Base-by-base conservation (phyloP, 768 basidiomycete species). In the Boletus tomentosulus region DNA sequence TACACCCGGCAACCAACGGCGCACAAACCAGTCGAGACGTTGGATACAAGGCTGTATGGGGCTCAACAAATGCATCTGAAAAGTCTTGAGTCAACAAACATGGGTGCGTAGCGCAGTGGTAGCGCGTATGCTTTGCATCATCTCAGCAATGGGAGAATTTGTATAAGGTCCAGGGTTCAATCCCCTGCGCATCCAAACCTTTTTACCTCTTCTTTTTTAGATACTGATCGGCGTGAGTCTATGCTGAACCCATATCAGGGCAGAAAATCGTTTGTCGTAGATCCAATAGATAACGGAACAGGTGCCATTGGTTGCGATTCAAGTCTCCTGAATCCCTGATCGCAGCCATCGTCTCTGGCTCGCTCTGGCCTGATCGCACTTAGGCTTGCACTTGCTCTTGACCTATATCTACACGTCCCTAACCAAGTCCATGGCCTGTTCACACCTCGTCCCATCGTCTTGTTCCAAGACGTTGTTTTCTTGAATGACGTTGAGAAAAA, bases 401-500 rank as follows among this genome's bases (percentile, higher is more conserved):
- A 19, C 19, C 31, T 33, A 33, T 33, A 33, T 33, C 13, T 16
- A 37, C 6, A 37, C 35, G 16, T 37, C 6, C 35, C 35, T 16
- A 16, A 19, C 19, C 19, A 19, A 19, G 19, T 19, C 19, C 19
- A 34, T 16, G 33, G 33, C 33, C 10, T 11, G 33, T 11, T 33
- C 35, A 37, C 19, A 19, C 19, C 19, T 19, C 19, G 19, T 19
- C 19, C 22, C 8, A 4, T 31, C 60, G 49, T 78, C 77, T n/a
- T n/a, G n/a, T n/a, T 86, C 85, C 12, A 67, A 59, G 3, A 84
- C 78, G 59, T 83, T 72, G 50, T 85, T 82, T 59, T 79, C 80
- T 54, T 83, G 70, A 53, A 86, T 84, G 19, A 86, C 83, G 63
- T 85, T 84, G 60, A 88, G 64, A 68, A 89, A 89, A 15, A 86